These are phyloP conservation scores for Boletus sp. DNA, from an alignment of 768 basidiomycete genomes.

Conservation along the genomic window DNA sequence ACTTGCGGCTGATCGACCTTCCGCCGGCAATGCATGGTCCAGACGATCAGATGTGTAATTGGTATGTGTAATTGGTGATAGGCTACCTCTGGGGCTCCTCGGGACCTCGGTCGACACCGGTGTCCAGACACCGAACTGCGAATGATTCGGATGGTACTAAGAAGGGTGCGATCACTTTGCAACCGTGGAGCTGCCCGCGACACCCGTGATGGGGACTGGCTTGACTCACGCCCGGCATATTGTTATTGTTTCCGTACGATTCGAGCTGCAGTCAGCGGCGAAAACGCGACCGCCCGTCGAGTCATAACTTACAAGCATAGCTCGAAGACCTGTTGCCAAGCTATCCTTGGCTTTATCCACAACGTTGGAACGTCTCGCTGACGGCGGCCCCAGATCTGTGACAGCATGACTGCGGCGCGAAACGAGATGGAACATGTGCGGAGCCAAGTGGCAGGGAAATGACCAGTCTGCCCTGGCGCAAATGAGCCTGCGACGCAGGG, in stretches of 20 bases:
- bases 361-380: no score
- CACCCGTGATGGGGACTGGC: not conserved
- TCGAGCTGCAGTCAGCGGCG: not conserved
- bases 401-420: not conserved
- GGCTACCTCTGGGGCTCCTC: not conserved
- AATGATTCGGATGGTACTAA: not conserved
- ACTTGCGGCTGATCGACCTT: slow-evolving; percentile 2
- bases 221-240: not conserved
- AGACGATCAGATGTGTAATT: not conserved
- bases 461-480: slow-evolving; percentile 4
- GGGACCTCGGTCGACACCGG: slow-evolving; percentile 13
- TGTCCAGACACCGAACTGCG: not conserved
- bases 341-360: not conserved
- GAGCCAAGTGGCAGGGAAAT: not conserved
- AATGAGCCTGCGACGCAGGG: slow-evolving; percentile 8
- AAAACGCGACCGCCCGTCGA: not conserved
- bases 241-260: not conserved
- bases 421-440: not conserved
- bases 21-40: not conserved
- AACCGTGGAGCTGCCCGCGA: not conserved
- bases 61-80: not conserved
- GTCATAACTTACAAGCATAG: not conserved
- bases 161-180: not conserved
- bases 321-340: not conserved
- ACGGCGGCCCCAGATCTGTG: not conserved